phyloP scores from a whole-genome alignment of 2,329 filamentous ascomycete species.

The Sarocladium oryzae region DNA sequence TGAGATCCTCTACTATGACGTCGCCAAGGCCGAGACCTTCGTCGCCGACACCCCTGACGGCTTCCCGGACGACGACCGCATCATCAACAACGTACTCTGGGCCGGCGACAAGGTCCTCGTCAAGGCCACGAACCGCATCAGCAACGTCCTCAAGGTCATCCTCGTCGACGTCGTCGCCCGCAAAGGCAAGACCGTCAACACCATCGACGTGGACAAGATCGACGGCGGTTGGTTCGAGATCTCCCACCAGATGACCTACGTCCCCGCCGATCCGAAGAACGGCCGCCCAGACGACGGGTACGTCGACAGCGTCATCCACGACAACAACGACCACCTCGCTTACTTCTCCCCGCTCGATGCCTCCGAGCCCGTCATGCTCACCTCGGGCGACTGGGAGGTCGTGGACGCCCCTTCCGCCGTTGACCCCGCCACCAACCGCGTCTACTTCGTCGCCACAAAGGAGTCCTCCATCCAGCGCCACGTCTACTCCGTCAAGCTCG shows the following conservation, averaged over 20 bases:
- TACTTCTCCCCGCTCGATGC: conserved; percentile 90
- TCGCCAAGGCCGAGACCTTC: conserved; percentile 66
- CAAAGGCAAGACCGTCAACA: conserved; percentile 71
- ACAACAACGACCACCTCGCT: conserved; percentile 83
- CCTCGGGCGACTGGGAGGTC: conserved; percentile 87
- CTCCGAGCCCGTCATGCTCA: conserved; percentile 75
- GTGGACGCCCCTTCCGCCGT: conserved; percentile 77
- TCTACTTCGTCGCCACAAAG: conserved; percentile 86
- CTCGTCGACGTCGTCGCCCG: conserved; percentile 72
- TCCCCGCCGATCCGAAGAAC: conserved; percentile 74
- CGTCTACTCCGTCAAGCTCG: conserved; percentile 80
- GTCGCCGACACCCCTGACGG: conserved; percentile 69
- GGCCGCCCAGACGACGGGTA: conserved; percentile 81
- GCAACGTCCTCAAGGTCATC: conserved; percentile 81
- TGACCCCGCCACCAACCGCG: conserved; percentile 76
- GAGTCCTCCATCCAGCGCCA: conserved; percentile 86
- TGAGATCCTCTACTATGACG: conserved; percentile 80
- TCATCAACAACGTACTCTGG: conserved; percentile 94
- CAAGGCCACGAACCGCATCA: conserved; percentile 90
- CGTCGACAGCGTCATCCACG: conserved; percentile 80
- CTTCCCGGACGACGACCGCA: conserved; percentile 72
- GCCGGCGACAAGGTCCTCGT: conserved; percentile 78
- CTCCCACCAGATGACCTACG: conserved; percentile 74
- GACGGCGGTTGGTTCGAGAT: conserved; percentile 98
- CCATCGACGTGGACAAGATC: conserved; percentile 71